phyloP scores from a whole-genome alignment of 169 alveolate species.

The Plasmodium vinckei region DNA sequence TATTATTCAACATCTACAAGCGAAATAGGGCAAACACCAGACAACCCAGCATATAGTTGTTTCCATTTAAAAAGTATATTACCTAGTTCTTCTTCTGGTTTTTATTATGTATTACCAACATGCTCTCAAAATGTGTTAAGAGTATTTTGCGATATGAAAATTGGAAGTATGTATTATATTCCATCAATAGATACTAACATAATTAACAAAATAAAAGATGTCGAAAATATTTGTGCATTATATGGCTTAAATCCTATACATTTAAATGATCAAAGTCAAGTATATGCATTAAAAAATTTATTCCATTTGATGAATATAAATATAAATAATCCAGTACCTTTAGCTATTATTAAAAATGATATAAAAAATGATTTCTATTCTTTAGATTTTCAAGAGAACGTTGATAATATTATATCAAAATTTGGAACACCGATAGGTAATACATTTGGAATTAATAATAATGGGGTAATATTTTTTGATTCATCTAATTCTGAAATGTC shows the following conservation, averaged over 20 bases:
- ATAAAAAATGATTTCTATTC: conserved; percentile 57
- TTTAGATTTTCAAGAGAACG: conserved; percentile 79
- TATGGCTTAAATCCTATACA: conserved; percentile 80
- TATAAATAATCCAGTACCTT: conserved; percentile 78
- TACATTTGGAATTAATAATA: conserved; percentile 78
- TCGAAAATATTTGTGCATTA: conserved; percentile 69
- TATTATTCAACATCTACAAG: conserved; percentile 73
- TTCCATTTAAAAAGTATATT: conserved; percentile 84
- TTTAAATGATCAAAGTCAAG: conserved; percentile 60
- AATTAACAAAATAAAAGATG: conserved; percentile 68
- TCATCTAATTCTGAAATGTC: conserved; percentile 83
- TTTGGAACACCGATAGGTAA: conserved; percentile 73
- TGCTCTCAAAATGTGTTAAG: conserved; percentile 87
- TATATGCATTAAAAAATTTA: conserved; percentile 40
- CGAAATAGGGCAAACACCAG: conserved; percentile 80
- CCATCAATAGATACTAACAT: conserved; percentile 66
- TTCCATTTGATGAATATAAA: conserved; percentile 63
- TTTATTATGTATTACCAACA: conserved; percentile 88
- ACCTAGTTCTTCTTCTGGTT: conserved; percentile 90
- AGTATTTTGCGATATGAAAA: conserved; percentile 90
- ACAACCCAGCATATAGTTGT: conserved; percentile 87
- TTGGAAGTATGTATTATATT: conserved; percentile 89
- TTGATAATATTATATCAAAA: conserved; percentile 32
- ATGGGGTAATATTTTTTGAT: conserved; percentile 78
- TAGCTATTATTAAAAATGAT: conserved; percentile 73